Percentiles rank a stretch among this genome's conserved stretches.
Conservation (phyloP, 148 eudicot species). For the Chenopodium formosanum region DNA sequence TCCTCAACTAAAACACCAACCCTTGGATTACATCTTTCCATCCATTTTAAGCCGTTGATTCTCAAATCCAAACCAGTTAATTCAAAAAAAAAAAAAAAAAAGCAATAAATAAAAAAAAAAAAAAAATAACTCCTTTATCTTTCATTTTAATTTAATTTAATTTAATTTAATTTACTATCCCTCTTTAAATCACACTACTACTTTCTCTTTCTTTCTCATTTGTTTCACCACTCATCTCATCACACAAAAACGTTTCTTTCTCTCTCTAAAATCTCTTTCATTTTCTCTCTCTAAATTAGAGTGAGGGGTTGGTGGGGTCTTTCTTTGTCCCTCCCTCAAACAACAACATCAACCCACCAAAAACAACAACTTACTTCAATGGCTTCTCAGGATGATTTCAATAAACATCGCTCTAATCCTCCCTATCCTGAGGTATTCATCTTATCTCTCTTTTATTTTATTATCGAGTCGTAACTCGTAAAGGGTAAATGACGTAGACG, state of each 20-base stretch:
- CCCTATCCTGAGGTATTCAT: conserved; percentile 42
- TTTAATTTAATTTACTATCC: too few relatives aligned
- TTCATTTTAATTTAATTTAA: neutral
- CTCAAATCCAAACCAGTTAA: neutral
- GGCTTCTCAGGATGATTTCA: conserved; percentile 31
- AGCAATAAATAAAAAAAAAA: neutral
- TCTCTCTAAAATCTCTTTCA: too few relatives aligned
- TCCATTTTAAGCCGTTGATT: conserved; percentile 7
- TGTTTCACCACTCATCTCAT: too few relatives aligned
- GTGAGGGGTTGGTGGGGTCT: conserved; percentile 28
- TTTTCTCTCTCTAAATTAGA: too few relatives aligned
- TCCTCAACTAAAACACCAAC: neutral
- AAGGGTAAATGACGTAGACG: neutral
- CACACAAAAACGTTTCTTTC: too few relatives aligned
- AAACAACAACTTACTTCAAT: conserved; percentile 28
- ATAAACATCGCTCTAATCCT: conserved; percentile 32
- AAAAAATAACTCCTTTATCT: neutral
- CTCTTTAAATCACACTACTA: neutral
- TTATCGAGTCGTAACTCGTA: too few relatives aligned
- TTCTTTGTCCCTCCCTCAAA: neutral
- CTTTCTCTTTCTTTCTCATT: too few relatives aligned
- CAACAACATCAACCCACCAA: neutral
- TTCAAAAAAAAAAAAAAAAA: neutral
- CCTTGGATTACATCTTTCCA: conserved; percentile 1
- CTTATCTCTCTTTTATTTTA: too few relatives aligned